Conservation (phyloP, 768 basidiomycete genomes). For the Panaeolus papilionaceus region DNA sequence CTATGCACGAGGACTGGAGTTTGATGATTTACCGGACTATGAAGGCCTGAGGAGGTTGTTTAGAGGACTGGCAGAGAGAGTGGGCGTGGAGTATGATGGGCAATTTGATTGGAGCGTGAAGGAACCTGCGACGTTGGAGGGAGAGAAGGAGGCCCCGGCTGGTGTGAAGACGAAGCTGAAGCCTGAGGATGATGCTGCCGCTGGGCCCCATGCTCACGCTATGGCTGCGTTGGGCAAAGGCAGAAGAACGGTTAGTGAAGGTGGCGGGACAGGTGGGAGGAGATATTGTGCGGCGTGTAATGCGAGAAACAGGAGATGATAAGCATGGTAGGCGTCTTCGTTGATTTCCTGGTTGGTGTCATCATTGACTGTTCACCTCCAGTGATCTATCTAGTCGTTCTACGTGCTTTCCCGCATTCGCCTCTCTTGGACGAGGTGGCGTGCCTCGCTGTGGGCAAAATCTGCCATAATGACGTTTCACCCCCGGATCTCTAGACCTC, state of each 20-base stretch:
- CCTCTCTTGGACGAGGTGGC: slow-evolving; percentile 4
- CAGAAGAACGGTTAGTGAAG: slow-evolving; percentile 34
- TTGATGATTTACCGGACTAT: slow-evolving; percentile 91
- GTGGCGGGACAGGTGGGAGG: slow-evolving; percentile 31
- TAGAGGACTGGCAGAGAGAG: slow-evolving; percentile 57
- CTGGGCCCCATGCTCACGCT: slow-evolving; percentile 2
- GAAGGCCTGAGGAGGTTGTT: slow-evolving; percentile 81
- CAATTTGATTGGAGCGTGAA: slow-evolving; percentile 47
- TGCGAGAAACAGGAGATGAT: slow-evolving; percentile 34
- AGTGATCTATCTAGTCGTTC: neutral
- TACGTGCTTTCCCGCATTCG: neutral
- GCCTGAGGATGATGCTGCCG: neutral
- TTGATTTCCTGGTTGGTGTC: neutral
- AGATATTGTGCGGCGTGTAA: slow-evolving; percentile 50
- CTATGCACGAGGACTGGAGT: slow-evolving; percentile 83
- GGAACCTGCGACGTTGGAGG: neutral
- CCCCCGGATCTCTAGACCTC: slow-evolving; percentile 5
- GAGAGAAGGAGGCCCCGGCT: slow-evolving; percentile 19
- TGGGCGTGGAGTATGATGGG: slow-evolving; percentile 62
- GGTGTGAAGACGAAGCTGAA: slow-evolving; percentile 19
- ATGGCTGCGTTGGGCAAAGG: slow-evolving; percentile 22
- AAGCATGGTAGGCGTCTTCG: neutral
- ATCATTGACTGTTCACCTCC: neutral
- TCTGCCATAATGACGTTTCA: neutral
- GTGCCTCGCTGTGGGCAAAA: slow-evolving; percentile 8